Percentiles rank a stretch among this genome's conserved stretches.
Evolutionary conservation across 225 moss, liverwort and hornwort genomes (phyloP).

Genomic region (Physcomitrium patens): DNA sequence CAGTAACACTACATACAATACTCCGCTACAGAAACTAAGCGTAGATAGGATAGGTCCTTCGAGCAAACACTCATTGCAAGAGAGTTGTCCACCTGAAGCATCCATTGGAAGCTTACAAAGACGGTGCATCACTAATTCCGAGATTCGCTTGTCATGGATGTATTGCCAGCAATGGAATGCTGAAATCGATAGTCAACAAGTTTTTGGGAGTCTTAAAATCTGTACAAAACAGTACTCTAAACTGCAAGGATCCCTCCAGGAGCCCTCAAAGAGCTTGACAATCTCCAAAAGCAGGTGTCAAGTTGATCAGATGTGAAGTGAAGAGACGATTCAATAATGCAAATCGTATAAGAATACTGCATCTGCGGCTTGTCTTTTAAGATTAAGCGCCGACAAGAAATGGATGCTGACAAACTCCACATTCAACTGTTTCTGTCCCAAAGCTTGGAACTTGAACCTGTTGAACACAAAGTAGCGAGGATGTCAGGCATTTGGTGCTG

Average conservation of each 20-base stretch:
- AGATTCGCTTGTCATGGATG: background rate
- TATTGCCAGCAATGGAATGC: background rate
- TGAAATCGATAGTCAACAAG: background rate
- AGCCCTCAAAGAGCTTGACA: conserved; percentile 8
- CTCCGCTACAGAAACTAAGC: background rate
- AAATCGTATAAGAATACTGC: conserved; percentile 8
- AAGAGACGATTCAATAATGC: conserved; percentile 24
- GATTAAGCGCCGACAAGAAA: conserved; percentile 73
- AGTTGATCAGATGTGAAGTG: background rate
- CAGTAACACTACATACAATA: background rate
- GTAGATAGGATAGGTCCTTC: background rate
- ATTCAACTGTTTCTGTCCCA: conserved; percentile 90
- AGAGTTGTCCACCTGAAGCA: background rate
- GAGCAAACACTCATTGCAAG: background rate
- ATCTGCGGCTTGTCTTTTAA: background rate
- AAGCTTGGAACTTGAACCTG: conserved; percentile 89
- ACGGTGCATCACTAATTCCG: background rate
- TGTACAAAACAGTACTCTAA: conserved; percentile 30
- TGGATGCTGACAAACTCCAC: conserved; percentile 93
- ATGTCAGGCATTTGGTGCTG: conserved; percentile 8
- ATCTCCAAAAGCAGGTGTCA: background rate
- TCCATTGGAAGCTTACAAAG: background rate
- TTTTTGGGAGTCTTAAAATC: conserved; percentile 15
- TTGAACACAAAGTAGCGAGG: background rate
- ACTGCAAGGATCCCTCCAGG: background rate